phyloP scores from a whole-genome alignment of 2,329 filamentous ascomycete genomes.

The Xylaria sp. region DNA sequence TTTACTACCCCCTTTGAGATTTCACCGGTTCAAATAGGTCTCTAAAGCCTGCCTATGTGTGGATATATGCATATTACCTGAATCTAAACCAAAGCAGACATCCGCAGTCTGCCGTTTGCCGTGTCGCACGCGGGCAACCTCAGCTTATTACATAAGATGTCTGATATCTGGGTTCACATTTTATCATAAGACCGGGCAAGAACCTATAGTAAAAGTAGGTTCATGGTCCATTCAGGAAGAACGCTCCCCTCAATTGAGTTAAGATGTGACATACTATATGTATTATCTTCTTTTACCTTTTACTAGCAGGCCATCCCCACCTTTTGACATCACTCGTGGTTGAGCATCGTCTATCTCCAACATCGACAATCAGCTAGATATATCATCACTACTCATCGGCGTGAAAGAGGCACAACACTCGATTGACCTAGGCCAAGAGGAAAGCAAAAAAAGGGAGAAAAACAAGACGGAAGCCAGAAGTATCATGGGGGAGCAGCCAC shows the following conservation, averaged over 20 bases:
- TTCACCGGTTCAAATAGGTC: not conserved
- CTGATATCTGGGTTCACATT: not conserved
- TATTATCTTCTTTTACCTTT: not conserved
- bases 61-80: not conserved
- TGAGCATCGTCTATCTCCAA: not conserved
- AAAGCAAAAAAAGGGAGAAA: not conserved
- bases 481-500: not conserved
- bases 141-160: not conserved
- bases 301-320: not conserved
- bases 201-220: not conserved
- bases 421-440: not conserved
- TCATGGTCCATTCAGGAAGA: not conserved
- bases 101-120: not conserved
- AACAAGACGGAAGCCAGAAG: not conserved
- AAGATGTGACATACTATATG: not conserved
- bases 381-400: not conserved
- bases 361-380: not conserved
- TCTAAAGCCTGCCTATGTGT: not conserved
- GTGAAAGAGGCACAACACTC: not conserved
- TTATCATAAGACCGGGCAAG: not conserved
- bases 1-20: not conserved
- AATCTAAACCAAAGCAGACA: not conserved
- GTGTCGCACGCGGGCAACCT: not conserved
- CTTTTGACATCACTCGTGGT: not conserved
- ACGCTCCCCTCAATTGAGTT: conserved; percentile 1